Percentiles rank a stretch among this genome's conserved stretches.
These are phyloP conservation scores for Terfezia claveryi DNA, from an alignment of 495 filamentous ascomycete genomes.

Conservation along the genomic window DNA sequence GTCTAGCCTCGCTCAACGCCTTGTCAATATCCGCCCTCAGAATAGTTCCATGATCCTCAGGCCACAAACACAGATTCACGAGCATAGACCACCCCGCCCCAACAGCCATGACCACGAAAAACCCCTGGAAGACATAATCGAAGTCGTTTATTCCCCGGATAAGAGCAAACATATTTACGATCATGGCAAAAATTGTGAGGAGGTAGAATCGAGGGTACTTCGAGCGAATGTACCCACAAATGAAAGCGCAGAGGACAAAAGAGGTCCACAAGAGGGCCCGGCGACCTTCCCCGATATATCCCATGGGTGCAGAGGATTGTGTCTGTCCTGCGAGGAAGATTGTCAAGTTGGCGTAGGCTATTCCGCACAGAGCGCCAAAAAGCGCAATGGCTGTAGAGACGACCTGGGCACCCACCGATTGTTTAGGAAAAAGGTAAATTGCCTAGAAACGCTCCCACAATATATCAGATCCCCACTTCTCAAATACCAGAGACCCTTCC, in stretches of 20 bases:
- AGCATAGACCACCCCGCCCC: slow-evolving; percentile 13
- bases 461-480: too few species aligned
- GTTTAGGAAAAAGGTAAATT: slow-evolving; percentile 17
- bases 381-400: slow-evolving; percentile 11
- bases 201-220: slow-evolving; percentile 14
- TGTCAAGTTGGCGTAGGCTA: slow-evolving; percentile 15
- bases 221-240: slow-evolving; percentile 15
- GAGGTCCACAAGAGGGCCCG: slow-evolving; percentile 11
- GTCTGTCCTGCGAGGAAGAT: slow-evolving; percentile 11
- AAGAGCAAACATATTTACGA: slow-evolving; percentile 19
- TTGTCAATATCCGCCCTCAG: slow-evolving; percentile 5
- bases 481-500: too few species aligned
- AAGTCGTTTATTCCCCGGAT: slow-evolving; percentile 15
- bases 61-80: slow-evolving; percentile 11
- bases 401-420: slow-evolving; percentile 15
- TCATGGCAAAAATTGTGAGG: slow-evolving; percentile 12
- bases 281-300: slow-evolving; percentile 1
- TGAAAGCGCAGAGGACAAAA: slow-evolving; percentile 5
- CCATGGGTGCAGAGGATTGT: not conserved
- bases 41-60: slow-evolving; percentile 15
- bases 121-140: slow-evolving; percentile 6
- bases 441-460: slow-evolving; percentile 4
- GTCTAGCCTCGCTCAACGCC: not conserved
- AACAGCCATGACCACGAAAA: slow-evolving; percentile 14
- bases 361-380: slow-evolving; percentile 7